Evolutionary conservation across 2,329 filamentous ascomycete genomes (phyloP).

Genomic region (Neospermospora avenae): DNA sequence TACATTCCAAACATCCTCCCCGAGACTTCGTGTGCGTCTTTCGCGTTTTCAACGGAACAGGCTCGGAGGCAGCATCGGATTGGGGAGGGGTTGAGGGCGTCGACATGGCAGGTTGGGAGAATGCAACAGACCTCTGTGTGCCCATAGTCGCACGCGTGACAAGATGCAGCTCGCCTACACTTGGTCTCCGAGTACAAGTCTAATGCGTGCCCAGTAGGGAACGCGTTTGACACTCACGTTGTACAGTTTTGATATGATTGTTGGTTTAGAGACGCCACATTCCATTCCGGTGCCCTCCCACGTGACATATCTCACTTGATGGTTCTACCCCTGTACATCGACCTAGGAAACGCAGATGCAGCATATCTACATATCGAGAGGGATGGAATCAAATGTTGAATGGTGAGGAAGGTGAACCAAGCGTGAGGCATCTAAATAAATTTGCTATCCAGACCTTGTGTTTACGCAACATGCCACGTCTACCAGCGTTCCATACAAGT

Average conservation of each 20-base stretch:
- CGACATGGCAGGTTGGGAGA: neutral
- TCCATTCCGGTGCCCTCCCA: neutral
- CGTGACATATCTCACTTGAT: neutral
- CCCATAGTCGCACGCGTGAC: neutral
- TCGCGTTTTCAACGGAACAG: neutral
- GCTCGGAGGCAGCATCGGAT: neutral
- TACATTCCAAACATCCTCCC: conserved; percentile 64
- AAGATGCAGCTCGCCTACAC: neutral
- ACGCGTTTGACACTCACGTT: neutral
- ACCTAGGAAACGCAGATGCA: too few species aligned
- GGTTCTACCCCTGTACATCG: too few species aligned
- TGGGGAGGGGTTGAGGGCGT: neutral
- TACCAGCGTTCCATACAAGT: too few species aligned
- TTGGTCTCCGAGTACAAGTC: too few species aligned
- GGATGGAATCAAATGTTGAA: too few species aligned
- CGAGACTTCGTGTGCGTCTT: conserved; percentile 48
- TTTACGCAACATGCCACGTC: too few species aligned
- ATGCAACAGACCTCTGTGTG: neutral
- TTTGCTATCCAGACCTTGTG: too few species aligned
- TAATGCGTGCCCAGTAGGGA: too few species aligned
- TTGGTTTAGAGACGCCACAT: neutral
- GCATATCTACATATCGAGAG: too few species aligned
- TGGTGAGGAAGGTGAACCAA: too few species aligned
- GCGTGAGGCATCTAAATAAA: too few species aligned
- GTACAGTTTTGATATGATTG: neutral